Conservation (phyloP, 2,329 filamentous ascomycete species). For the Sphaerulina musiva region DNA sequence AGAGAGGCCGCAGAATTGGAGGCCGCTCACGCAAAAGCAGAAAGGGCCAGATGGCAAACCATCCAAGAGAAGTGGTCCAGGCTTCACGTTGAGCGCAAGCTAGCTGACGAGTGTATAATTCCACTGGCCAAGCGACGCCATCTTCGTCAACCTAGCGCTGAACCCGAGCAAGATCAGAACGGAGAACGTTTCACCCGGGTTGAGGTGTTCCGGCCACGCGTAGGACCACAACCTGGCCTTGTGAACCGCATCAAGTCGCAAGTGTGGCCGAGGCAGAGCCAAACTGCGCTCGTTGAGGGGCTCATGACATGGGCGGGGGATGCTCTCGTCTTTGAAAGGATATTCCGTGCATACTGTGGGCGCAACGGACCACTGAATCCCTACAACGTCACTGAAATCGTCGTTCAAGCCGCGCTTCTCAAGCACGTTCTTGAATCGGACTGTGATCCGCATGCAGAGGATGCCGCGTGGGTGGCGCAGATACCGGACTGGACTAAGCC, state of each 20-base stretch:
- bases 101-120: conserved; percentile 15
- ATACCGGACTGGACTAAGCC: conserved; percentile 6
- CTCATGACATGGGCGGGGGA: conserved; percentile 24
- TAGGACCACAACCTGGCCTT: conserved; percentile 27
- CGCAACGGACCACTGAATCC: conserved; percentile 16
- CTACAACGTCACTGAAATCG: conserved; percentile 33
- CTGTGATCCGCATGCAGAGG: not conserved
- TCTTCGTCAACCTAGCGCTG: conserved; percentile 15
- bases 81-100: conserved; percentile 22
- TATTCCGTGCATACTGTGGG: conserved; percentile 25
- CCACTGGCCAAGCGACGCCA: conserved; percentile 18
- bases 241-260: conserved; percentile 13
- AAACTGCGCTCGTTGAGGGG: conserved; percentile 27
- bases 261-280: conserved; percentile 32
- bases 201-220: conserved; percentile 30
- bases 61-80: conserved; percentile 20
- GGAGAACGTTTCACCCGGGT: conserved; percentile 37
- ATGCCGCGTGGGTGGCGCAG: not conserved
- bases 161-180: conserved; percentile 34
- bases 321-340: conserved; percentile 23
- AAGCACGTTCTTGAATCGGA: conserved; percentile 13
- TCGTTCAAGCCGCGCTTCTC: conserved; percentile 25
- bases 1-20: not conserved
- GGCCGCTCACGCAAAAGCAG: conserved; percentile 7
- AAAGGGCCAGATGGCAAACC: not conserved